phyloP scores from a whole-genome alignment of 495 filamentous ascomycete species.

The Tuber magnatum region DNA sequence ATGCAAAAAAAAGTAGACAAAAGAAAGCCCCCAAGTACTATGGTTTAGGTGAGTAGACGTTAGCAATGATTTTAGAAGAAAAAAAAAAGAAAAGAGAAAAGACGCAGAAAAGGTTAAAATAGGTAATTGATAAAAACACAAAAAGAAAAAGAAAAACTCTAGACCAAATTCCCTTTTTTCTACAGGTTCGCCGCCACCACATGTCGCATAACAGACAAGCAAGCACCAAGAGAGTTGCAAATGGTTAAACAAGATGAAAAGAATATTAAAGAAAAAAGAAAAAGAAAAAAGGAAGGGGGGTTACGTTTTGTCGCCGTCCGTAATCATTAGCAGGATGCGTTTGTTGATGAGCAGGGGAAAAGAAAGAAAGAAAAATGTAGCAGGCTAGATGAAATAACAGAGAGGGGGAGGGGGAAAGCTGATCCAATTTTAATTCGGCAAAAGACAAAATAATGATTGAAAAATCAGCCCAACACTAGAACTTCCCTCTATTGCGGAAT shows the following conservation, averaged over 20 bases:
- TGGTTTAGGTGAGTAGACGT: neutral
- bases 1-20: neutral
- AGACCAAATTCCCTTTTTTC: slow-evolving; percentile 6
- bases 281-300: too few relatives aligned
- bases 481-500: neutral
- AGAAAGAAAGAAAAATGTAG: slow-evolving; percentile 5
- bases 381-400: slow-evolving; percentile 15
- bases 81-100: slow-evolving; percentile 4
- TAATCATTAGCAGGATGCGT: slow-evolving; percentile 6
- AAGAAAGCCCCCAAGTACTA: neutral
- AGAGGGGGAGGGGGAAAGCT: slow-evolving; percentile 20
- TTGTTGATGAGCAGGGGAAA: slow-evolving; percentile 2
- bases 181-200: neutral
- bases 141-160: slow-evolving; percentile 11
- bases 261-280: slow-evolving; percentile 6
- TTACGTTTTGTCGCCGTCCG: neutral
- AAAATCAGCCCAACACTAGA: slow-evolving; percentile 12
- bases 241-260: slow-evolving; percentile 7
- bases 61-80: neutral
- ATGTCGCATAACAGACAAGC: slow-evolving; percentile 3
- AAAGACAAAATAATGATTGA: slow-evolving; percentile 29
- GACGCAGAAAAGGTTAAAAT: slow-evolving; percentile 5
- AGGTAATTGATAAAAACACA: slow-evolving; percentile 14
- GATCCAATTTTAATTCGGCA: slow-evolving; percentile 24
- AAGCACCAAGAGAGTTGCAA: slow-evolving; percentile 7